Percentiles rank a stretch among this genome's conserved stretches.
Evolutionary conservation across 2,329 filamentous ascomycete genomes (phyloP).

Genomic region (Monosporascus ibericus): DNA sequence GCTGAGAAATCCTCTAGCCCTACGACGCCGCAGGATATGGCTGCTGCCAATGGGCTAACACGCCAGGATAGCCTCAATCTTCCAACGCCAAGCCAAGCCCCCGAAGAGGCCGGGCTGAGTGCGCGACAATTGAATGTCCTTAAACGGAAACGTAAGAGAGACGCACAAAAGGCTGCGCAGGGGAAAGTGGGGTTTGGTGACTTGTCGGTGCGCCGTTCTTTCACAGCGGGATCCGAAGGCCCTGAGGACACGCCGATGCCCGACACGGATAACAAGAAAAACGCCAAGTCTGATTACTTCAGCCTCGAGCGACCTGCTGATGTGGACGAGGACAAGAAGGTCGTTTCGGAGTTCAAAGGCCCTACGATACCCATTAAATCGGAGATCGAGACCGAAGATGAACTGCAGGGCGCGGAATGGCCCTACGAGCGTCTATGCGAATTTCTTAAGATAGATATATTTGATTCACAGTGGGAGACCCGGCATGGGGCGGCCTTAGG

Average conservation of each 20-base stretch:
- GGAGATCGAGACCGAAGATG: constrained; percentile 71
- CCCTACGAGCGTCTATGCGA: constrained; percentile 92
- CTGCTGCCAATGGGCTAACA: constrained; percentile 22
- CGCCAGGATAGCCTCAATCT: constrained; percentile 31
- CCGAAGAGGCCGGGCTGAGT: constrained; percentile 70
- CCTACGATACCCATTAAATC: constrained; percentile 75
- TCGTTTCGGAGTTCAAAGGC: constrained; percentile 95
- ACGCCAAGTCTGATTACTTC: constrained; percentile 78
- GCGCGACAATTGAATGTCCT: constrained; percentile 91
- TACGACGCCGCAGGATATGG: constrained; percentile 38
- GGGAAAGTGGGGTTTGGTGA: constrained; percentile 89
- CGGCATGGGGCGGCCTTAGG: constrained; percentile 95
- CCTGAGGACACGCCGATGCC: constrained; percentile 53
- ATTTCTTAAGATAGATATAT: constrained; percentile 87
- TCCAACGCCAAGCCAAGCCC: constrained; percentile 31
- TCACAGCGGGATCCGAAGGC: constrained; percentile 55
- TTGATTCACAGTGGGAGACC: constrained; percentile 91
- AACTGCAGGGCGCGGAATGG: constrained; percentile 79
- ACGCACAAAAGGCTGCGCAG: constrained; percentile 76
- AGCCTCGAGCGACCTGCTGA: constrained; percentile 73
- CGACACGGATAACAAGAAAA: constrained; percentile 50
- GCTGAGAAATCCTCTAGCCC: constrained; percentile 49
- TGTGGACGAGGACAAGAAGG: constrained; percentile 82
- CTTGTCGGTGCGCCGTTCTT: constrained; percentile 62
- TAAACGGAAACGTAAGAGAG: constrained; percentile 88